Evolutionary conservation across 345 rosid genomes (phyloP).

Genomic region (Salix caprea): DNA sequence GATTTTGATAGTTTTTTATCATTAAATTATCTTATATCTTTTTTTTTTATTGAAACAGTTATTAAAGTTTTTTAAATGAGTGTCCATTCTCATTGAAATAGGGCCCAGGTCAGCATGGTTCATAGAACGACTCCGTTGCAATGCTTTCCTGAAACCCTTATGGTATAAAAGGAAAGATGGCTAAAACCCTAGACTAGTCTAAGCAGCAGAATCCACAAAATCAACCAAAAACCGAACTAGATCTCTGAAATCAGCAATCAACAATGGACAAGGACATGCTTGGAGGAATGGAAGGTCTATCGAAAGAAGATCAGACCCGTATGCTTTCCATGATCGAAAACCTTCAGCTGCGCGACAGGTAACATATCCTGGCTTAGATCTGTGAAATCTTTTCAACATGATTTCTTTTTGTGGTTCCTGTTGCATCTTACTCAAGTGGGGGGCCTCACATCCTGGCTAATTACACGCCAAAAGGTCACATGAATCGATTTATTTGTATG

Average conservation of each 20-base stretch:
- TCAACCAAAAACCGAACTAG: too few relatives aligned
- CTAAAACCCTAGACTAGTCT: too few relatives aligned
- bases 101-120: too few relatives aligned
- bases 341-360: conserved; percentile 92
- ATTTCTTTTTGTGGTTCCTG: background rate
- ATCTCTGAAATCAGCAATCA: background rate
- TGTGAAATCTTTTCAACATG: background rate
- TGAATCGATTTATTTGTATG: background rate
- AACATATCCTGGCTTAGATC: background rate
- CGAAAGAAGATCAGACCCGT: conserved; percentile 64
- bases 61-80: too few relatives aligned
- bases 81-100: too few relatives aligned
- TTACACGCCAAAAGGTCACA: background rate
- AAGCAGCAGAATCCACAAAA: too few relatives aligned
- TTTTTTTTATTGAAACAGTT: too few relatives aligned
- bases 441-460: conserved; percentile 18
- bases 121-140: too few relatives aligned
- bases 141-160: too few relatives aligned
- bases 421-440: background rate
- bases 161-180: too few relatives aligned
- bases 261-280: conserved; percentile 77
- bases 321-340: conserved; percentile 86
- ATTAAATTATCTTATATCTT: too few relatives aligned
- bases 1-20: too few relatives aligned
- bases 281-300: conserved; percentile 73